These are phyloP conservation scores for Suillus bovinus DNA, from an alignment of 768 basidiomycete species.

Conservation along the genomic window DNA sequence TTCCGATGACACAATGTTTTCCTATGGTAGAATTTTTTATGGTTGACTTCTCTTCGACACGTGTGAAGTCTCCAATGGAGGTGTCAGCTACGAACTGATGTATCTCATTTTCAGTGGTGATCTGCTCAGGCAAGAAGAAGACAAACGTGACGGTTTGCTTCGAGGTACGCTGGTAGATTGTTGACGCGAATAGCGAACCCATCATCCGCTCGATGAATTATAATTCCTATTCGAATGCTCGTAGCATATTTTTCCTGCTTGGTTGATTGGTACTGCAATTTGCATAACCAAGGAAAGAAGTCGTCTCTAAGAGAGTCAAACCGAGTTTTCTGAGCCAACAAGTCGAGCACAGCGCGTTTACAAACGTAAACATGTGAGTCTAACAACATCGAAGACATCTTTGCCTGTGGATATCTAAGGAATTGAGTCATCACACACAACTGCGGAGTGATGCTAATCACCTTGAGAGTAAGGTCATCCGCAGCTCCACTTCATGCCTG, in stretches of 20 bases:
- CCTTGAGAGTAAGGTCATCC: conserved; percentile 75
- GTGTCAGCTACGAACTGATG: conserved; percentile 49
- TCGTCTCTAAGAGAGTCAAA: conserved; percentile 88
- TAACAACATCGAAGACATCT: conserved; percentile 64
- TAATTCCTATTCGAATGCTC: conserved; percentile 63
- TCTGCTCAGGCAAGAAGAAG: neutral
- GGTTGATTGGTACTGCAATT: conserved; percentile 71
- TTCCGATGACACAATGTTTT: conserved; percentile 81
- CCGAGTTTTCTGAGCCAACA: conserved; percentile 63
- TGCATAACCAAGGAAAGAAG: conserved; percentile 91
- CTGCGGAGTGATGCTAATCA: conserved; percentile 29
- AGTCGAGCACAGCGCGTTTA: conserved; percentile 69
- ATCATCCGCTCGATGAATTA: conserved; percentile 53
- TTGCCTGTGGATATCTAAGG: conserved; percentile 67
- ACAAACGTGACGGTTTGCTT: conserved; percentile 77
- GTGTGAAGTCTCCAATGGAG: conserved; percentile 76
- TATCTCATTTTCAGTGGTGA: conserved; percentile 17
- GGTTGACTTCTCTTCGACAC: conserved; percentile 73
- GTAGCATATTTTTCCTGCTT: conserved; percentile 60
- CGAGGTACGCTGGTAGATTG: conserved; percentile 73
- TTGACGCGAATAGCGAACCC: conserved; percentile 73
- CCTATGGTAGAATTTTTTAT: conserved; percentile 83
- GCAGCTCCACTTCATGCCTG: conserved; percentile 68
- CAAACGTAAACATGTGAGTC: conserved; percentile 95
- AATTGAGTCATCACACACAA: conserved; percentile 1